Evolutionary conservation across 1,139 yeast species (phyloP).

Genomic region (Dujonia santamariae): DNA sequence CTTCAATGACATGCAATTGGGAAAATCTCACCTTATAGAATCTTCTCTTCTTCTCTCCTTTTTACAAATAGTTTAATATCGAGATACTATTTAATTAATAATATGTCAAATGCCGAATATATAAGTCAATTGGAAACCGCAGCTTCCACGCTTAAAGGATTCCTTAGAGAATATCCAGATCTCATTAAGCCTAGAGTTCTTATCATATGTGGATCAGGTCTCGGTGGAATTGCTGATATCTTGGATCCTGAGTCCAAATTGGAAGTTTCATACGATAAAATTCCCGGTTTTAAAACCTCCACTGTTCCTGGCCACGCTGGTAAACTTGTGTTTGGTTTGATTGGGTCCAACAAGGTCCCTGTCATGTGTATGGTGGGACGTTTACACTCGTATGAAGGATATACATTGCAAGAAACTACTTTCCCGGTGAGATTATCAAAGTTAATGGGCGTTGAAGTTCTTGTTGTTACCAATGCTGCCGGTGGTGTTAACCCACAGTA

Average conservation of each 20-base stretch:
- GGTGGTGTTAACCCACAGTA: conserved; percentile 74
- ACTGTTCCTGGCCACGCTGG: conserved; percentile 94
- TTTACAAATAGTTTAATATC: too few species aligned
- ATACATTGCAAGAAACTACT: conserved; percentile 73
- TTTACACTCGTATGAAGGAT: conserved; percentile 90
- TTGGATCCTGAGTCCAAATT: conserved; percentile 39
- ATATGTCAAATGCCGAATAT: too few species aligned
- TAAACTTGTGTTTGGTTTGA: conserved; percentile 70
- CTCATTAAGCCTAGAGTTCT: conserved; percentile 54
- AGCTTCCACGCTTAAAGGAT: conserved; percentile 14
- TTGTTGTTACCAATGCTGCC: conserved; percentile 91
- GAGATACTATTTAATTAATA: too few species aligned
- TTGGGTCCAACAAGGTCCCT: conserved; percentile 68
- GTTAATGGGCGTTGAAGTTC: conserved; percentile 53
- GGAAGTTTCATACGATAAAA: conserved; percentile 58
- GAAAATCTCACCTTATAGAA: background rate
- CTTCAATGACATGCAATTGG: background rate
- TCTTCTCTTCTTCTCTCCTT: background rate
- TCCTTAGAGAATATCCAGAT: conserved; percentile 15
- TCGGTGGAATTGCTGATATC: conserved; percentile 76
- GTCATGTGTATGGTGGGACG: conserved; percentile 94
- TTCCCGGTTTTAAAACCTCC: conserved; percentile 79
- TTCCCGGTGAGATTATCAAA: conserved; percentile 82
- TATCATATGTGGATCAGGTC: conserved; percentile 92
- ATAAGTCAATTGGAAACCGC: conserved; percentile 20